Percentiles rank a stretch among this genome's conserved stretches.
Evolutionary conservation across 192 early-diverging fungal species (phyloP).

Genomic region (Entomortierella lignicola): DNA sequence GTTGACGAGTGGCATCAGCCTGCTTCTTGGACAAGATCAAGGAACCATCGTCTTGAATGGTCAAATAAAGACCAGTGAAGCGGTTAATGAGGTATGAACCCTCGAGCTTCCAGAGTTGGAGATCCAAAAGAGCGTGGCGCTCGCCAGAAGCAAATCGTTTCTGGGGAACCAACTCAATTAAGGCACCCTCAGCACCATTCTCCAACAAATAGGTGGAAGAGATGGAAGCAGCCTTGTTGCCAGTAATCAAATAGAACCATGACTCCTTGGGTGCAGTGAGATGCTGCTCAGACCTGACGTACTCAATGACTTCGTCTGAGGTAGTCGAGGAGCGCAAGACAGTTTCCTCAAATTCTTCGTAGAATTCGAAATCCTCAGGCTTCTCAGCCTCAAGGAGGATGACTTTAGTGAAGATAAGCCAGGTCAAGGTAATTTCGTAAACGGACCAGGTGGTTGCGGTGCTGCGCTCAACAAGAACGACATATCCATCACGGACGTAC

Average conservation of each 20-base stretch:
- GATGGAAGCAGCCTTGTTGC: conserved; percentile 40
- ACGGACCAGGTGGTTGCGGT: conserved; percentile 30
- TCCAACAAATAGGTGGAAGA: conserved; percentile 23
- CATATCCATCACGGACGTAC: conserved; percentile 38
- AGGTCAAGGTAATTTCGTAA: conserved; percentile 32
- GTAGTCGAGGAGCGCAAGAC: conserved; percentile 38
- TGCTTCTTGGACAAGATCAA: conserved; percentile 37
- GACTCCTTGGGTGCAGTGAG: conserved; percentile 29
- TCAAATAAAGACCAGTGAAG: conserved; percentile 44
- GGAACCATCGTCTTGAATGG: conserved; percentile 7
- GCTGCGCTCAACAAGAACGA: conserved; percentile 43
- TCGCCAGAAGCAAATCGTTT: conserved; percentile 37
- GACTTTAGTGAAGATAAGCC: conserved; percentile 41
- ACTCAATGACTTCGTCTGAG: conserved; percentile 32
- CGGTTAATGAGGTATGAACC: conserved; percentile 44
- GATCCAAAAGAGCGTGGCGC: conserved; percentile 41
- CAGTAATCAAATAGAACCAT: conserved; percentile 50
- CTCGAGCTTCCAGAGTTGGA: conserved; percentile 52
- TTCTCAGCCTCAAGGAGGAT: conserved; percentile 23
- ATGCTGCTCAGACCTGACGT: conserved; percentile 36
- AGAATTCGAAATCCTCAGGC: conserved; percentile 38
- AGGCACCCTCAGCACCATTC: conserved; percentile 28
- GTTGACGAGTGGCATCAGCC: conserved; percentile 32
- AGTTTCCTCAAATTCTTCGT: conserved; percentile 49
- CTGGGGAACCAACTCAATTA: conserved; percentile 19